Percentiles rank a stretch among this genome's conserved stretches.
phyloP scores from a whole-genome alignment of 1,284 basidiomycete genomes.

The Polyporus tsugae region DNA sequence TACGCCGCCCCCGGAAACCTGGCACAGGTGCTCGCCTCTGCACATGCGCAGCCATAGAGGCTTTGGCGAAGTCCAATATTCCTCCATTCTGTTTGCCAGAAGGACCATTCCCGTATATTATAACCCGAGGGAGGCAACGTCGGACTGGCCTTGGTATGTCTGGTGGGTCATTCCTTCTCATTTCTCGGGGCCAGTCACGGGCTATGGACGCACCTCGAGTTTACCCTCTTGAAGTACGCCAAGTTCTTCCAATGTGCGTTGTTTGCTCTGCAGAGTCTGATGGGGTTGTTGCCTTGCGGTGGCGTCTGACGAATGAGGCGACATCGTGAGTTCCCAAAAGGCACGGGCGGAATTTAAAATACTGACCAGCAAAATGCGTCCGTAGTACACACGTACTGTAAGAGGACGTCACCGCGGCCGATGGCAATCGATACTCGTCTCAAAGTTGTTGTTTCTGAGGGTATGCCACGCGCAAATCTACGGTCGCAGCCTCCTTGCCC shows the following conservation, averaged over 20 bases:
- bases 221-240: too few relatives aligned
- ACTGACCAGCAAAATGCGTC: too few relatives aligned
- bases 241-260: too few relatives aligned
- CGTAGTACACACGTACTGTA: too few relatives aligned
- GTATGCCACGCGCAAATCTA: background rate
- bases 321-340: background rate
- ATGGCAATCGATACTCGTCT: too few relatives aligned
- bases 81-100: background rate
- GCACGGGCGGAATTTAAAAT: too few relatives aligned
- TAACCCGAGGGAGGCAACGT: background rate
- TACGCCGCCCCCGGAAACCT: background rate
- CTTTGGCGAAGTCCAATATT: background rate
- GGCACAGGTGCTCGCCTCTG: background rate
- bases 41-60: background rate
- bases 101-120: background rate
- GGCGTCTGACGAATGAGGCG: background rate
- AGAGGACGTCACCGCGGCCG: too few relatives aligned
- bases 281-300: background rate
- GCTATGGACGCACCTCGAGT: background rate
- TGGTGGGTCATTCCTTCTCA: background rate
- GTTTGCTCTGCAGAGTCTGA: background rate
- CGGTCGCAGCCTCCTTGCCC: background rate
- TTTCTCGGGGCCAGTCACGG: background rate
- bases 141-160: background rate
- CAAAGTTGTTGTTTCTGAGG: too few relatives aligned